A percentile compares a stretch with the other conserved stretches of the same genome.
phyloP scores from a whole-genome alignment of 345 rosid genomes.

The Crucihimalaya himalaica region DNA sequence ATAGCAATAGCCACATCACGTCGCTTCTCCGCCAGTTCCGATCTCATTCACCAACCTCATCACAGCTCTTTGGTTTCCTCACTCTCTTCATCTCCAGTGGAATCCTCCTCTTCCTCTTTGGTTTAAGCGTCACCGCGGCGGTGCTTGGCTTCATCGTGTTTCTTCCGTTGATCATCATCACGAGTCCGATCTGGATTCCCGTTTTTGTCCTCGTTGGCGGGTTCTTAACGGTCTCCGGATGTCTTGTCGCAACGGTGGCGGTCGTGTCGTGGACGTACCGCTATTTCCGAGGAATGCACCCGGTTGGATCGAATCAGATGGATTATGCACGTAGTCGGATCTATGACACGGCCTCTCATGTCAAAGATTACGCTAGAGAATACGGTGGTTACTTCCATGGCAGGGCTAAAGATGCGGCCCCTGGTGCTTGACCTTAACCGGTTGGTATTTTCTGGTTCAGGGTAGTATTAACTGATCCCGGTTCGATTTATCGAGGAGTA shows the following conservation, averaged over 20 bases:
- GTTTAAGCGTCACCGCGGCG: conserved; percentile 49
- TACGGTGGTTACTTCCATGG: conserved; percentile 87
- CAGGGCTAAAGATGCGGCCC: conserved; percentile 93
- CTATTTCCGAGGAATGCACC: conserved; percentile 70
- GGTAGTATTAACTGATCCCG: neutral
- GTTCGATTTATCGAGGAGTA: conserved; percentile 8
- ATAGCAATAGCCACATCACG: conserved; percentile 4
- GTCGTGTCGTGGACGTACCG: conserved; percentile 64
- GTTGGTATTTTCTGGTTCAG: neutral
- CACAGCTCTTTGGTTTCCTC: conserved; percentile 61
- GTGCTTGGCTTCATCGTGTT: conserved; percentile 52
- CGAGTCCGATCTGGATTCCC: conserved; percentile 81
- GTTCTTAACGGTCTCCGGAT: conserved; percentile 54
- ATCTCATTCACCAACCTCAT: conserved; percentile 59
- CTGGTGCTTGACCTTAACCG: conserved; percentile 64
- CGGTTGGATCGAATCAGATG: conserved; percentile 66
- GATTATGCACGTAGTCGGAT: conserved; percentile 79
- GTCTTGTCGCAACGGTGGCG: conserved; percentile 48
- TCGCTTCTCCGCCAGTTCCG: conserved; percentile 50
- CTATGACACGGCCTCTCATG: conserved; percentile 80
- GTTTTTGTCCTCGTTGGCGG: conserved; percentile 46
- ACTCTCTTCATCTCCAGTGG: conserved; percentile 61
- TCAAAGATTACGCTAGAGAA: conserved; percentile 84
- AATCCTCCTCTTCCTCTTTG: conserved; percentile 66
- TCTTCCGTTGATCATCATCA: conserved; percentile 62